Evolutionary conservation across 768 basidiomycete genomes (phyloP).

Genomic region (Tricholoma furcatifolium): DNA sequence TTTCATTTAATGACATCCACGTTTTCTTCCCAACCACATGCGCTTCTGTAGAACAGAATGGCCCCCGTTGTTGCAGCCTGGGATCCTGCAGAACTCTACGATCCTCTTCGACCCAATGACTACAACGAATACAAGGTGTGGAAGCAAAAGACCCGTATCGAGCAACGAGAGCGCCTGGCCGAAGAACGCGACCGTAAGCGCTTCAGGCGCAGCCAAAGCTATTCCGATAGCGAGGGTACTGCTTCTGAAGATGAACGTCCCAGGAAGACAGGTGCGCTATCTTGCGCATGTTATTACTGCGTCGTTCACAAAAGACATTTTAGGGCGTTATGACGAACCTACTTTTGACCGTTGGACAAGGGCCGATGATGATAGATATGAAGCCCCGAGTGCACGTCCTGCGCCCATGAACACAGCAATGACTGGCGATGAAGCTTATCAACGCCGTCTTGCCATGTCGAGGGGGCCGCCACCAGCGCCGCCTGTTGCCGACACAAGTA

Average conservation of each 20-base stretch:
- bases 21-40: slow-evolving; percentile 4
- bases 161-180: slow-evolving; percentile 63
- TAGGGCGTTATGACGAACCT: slow-evolving; percentile 51
- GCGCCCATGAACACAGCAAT: slow-evolving; percentile 42
- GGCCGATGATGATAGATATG: slow-evolving; percentile 43
- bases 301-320: slow-evolving; percentile 6
- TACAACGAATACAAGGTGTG: slow-evolving; percentile 86
- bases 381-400: slow-evolving; percentile 27
- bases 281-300: neutral
- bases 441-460: slow-evolving; percentile 72
- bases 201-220: slow-evolving; percentile 52
- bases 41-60: slow-evolving; percentile 54
- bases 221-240: slow-evolving; percentile 65
- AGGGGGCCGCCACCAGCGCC: slow-evolving; percentile 25
- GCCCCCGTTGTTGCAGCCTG: slow-evolving; percentile 52
- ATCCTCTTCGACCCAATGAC: slow-evolving; percentile 82
- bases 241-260: slow-evolving; percentile 68
- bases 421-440: slow-evolving; percentile 80
- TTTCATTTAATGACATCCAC: neutral
- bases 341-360: slow-evolving; percentile 52
- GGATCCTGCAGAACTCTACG: slow-evolving; percentile 82
- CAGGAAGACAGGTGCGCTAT: slow-evolving; percentile 59
- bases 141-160: slow-evolving; percentile 74
- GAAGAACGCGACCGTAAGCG: slow-evolving; percentile 65
- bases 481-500: slow-evolving; percentile 16